Base-by-base conservation (phyloP, 208 protist species). In the Leishmania arabica region DNA sequence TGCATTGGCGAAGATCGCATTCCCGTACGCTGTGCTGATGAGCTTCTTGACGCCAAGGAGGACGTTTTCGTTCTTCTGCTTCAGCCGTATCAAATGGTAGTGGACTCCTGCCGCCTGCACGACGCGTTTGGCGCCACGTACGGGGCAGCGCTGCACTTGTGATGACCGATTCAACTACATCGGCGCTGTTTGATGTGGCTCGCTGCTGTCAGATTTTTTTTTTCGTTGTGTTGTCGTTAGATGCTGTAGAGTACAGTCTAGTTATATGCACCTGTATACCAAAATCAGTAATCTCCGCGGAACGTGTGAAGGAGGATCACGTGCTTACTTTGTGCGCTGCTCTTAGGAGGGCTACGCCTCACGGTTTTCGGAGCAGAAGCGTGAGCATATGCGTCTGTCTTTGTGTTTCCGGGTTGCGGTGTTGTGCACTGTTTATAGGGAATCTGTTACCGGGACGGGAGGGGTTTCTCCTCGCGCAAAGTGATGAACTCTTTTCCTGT, bases 21-120 rank as follows among this genome's bases (percentile, higher is more conserved):
- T 34, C 94, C 94, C n/a, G 80, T 96, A 17, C 86, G 89, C 73
- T 81, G 80, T 19, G 80, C 75, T 0, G 83, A 92, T 24, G 79
- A 76, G 27, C 56, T 96, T n/a, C 79, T 95, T 0, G 88, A 94
- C 58, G 86, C 84, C 4, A 91, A 83, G 17, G 94, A 97, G 62
- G 93, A 90, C 27, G 91, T 91, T 13, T 90, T 87, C 81, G 87
- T 93, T 0, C 91, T 91, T 17, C 85, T 97, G 69, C 69, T 96
- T 15, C 94, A 97, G 60, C 91, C 94, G 5, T 94, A 91, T 86
- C 91, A 94, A 80, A 95, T 92, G 53, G 88, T 97, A 9, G 78
- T 95, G 11, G 93, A 97, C 84, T 80, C 93, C 24, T 97, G 94
- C 78, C 78, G 89, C 42, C 77, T 97, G 54, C 94, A 97, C 76